Base-by-base conservation (phyloP, 2,329 filamentous ascomycete species). In the Fusarium sp. region DNA sequence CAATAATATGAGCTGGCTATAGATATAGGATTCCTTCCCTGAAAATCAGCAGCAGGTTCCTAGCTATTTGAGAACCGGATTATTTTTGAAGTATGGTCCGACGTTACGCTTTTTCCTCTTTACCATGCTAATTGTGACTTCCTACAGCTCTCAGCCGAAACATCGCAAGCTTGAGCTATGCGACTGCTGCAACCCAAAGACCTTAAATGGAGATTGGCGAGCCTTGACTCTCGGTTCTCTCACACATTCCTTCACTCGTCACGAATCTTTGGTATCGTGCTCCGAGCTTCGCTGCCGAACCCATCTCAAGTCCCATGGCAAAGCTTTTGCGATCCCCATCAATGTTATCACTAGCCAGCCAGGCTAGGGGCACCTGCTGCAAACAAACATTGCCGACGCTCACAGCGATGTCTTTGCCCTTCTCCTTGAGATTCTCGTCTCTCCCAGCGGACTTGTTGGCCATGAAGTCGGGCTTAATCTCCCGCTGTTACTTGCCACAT, bases 401-500 rank as follows among this genome's bases (percentile, higher is more conserved):
- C 39, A 69, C 17, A 53, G 71, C n/a, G 46, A 65, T 9, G 50
- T 78, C 22, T 74, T 79, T 22, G 44, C 57, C n/a, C 47, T 79
- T 29, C 60, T 80, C 9, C 59, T 77, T 4, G 64, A 73, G 38
- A 53, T 68, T 18, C 57, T 68, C 10, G 11, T 68, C 38, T 71
- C 73, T 4, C 22, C 64, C 2, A 63, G 49, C 3, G 75, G 69
- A 8, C 60, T 80, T 2, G 14, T 71, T 6, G 74, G 76, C 12
- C 62, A 59, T 4, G 77, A 79, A 41, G 41, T 41, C 5, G 67
- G 66, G 0, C 36, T 79, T 8, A 79, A 72, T 35, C 72, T 80
- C 13, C 65, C 72, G 13, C 64, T 76, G 22, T 54, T 80, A 18
- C 35, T 73, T n/a, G 31, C 46, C 18, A 59, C 75, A 7, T 45